These are phyloP conservation scores for Schoenoplectus triqueter DNA, from an alignment of 202 grass and related monocot species.

Conservation along the genomic window DNA sequence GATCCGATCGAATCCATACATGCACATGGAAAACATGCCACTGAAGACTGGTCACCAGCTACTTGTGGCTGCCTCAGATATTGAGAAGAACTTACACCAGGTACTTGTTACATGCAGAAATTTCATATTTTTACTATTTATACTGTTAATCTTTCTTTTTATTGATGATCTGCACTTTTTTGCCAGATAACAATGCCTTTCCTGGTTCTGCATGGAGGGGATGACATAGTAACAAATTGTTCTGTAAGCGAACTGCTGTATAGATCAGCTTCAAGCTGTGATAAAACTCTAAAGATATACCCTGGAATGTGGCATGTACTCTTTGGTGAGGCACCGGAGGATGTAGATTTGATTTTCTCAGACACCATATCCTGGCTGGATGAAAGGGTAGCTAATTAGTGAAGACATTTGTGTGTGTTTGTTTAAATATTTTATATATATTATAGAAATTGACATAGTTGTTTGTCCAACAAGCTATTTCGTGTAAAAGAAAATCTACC, in stretches of 20 bases:
- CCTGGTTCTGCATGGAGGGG: constrained; percentile 64
- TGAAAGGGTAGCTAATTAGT: constrained; percentile 32
- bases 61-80: constrained; percentile 56
- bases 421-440: not conserved
- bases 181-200: constrained; percentile 63
- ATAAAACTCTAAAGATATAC: constrained; percentile 78
- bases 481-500: no score
- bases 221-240: constrained; percentile 57
- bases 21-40: constrained; percentile 58
- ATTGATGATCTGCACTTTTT: constrained; percentile 8
- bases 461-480: not conserved
- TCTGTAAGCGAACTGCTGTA: constrained; percentile 57
- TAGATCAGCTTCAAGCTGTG: constrained; percentile 60
- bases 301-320: constrained; percentile 78
- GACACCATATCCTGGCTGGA: constrained; percentile 67
- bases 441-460: not conserved
- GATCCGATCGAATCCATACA: constrained; percentile 57
- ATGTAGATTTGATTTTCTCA: constrained; percentile 58
- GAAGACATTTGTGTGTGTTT: not conserved
- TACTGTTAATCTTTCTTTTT: not conserved
- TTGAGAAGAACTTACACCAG: constrained; percentile 65
- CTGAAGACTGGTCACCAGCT: constrained; percentile 64
- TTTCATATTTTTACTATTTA: not conserved
- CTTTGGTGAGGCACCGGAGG: constrained; percentile 53
- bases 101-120: constrained; percentile 23